Base-by-base conservation (phyloP, 345 rosid genomes). In the Barbarea vulgaris region DNA sequence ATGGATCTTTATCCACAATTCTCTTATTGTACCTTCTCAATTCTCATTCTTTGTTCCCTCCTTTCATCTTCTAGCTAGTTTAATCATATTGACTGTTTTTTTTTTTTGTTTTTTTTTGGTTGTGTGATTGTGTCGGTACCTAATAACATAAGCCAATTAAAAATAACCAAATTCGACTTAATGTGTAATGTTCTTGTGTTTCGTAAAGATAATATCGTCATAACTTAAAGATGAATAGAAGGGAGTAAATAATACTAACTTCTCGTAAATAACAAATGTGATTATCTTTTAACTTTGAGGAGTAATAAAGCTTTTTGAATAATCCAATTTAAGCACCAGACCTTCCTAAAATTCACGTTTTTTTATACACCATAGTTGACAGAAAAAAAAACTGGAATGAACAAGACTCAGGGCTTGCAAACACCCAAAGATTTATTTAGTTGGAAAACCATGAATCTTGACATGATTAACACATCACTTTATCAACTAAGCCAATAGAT, bases 1-100 rank as follows among this genome's bases (percentile, higher is more conserved):
- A 73, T 42, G n/a, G 25, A 73, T 54, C 9, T 42, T 64, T 61
- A 12, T 28, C 30, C 25, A 72, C 53, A 37, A 13, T 27, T 62
- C 1, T 28, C 51, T 36, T 50, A 30, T 14, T 72, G 8, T 18
- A 72, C 47, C 63, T 54, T 54, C 48, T 64, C 77, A 42, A 54
- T 54, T 54, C 48, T 64, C 77, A 42, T 14, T 21, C 53, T 56
- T 54, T 37, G 34, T 42, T 6, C 33, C 13, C 37, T 46, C 47
- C 48, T 48, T 34, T 48, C 75, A 60, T 36, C 17, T 19, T 50
- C 9, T 34, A 51, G 63, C 55, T 73, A 53, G 33, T 52, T 61
- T 34, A 36, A 52, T 41, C 55, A 63, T 54, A 6, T 41, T 46
- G 24, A 44, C 25, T 1, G 30, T 34, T 27, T 70, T 25, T 28